phyloP scores from a whole-genome alignment of 805 yeast genomes.

The Candida boleticola region DNA sequence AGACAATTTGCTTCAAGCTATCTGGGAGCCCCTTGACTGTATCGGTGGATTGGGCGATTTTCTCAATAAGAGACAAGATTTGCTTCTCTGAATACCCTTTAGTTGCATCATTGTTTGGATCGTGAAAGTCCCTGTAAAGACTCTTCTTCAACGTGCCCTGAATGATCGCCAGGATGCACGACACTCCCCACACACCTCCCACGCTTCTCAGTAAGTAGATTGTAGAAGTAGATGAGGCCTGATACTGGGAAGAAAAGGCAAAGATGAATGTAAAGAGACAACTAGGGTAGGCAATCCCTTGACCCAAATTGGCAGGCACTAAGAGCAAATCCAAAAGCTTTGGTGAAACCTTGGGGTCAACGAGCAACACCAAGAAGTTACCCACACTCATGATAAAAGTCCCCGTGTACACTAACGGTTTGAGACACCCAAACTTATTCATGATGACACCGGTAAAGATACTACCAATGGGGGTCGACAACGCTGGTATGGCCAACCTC shows the following conservation, averaged over 20 bases:
- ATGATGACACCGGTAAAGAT: conserved; percentile 36
- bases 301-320: conserved; percentile 38
- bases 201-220: conserved; percentile 36
- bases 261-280: conserved; percentile 36
- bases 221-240: conserved; percentile 40
- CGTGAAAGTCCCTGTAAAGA: conserved; percentile 14
- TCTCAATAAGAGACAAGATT: conserved; percentile 15
- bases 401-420: conserved; percentile 28
- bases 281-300: conserved; percentile 37
- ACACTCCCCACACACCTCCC: conserved; percentile 43
- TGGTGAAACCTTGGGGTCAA: conserved; percentile 17
- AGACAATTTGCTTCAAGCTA: conserved; percentile 16
- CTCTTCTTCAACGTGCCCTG: conserved; percentile 13
- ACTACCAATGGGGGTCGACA: conserved; percentile 44
- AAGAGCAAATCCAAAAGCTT: conserved; percentile 26
- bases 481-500: conserved; percentile 39
- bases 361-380: conserved; percentile 24
- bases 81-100: conserved; percentile 7
- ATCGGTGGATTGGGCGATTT: conserved; percentile 21
- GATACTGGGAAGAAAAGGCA: conserved; percentile 26
- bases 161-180: conserved; percentile 21
- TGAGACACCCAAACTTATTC: conserved; percentile 28
- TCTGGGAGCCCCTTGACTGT: conserved; percentile 14
- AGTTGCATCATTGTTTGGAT: conserved; percentile 9
- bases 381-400: conserved; percentile 35